A percentile compares a stretch with the other conserved stretches of the same genome.
These are phyloP conservation scores for Termitomyces sp. DNA, from an alignment of 768 basidiomycete species.

Conservation along the genomic window DNA sequence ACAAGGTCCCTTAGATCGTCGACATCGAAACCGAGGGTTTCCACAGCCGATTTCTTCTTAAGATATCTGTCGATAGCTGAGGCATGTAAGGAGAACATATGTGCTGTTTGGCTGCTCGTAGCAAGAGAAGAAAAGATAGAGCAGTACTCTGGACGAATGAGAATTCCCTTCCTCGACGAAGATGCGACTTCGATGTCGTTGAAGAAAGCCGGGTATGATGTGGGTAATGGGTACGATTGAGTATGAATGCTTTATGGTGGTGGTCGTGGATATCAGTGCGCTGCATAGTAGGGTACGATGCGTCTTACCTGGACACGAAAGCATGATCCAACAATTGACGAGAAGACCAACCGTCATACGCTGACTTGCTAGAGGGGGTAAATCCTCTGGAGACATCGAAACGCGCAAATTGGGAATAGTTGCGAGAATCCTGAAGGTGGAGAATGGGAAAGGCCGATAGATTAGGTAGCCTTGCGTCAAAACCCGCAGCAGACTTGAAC, in stretches of 20 bases:
- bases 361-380: conserved; percentile 25
- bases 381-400: conserved; percentile 61
- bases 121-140: conserved; percentile 41
- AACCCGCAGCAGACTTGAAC: conserved; percentile 24
- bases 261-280: background rate
- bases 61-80: conserved; percentile 39
- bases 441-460: conserved; percentile 30
- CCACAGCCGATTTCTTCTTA: conserved; percentile 30
- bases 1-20: conserved; percentile 56
- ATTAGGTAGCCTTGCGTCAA: conserved; percentile 25
- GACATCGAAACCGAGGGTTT: conserved; percentile 35
- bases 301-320: conserved; percentile 32
- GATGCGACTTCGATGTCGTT: conserved; percentile 12
- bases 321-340: conserved; percentile 23
- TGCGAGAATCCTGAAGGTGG: conserved; percentile 6
- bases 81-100: conserved; percentile 48
- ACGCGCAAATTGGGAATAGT: conserved; percentile 29
- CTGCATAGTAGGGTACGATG: conserved; percentile 5
- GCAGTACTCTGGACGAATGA: conserved; percentile 12
- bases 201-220: conserved; percentile 52
- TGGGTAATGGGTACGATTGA: conserved; percentile 52
- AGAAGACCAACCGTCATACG: conserved; percentile 35
- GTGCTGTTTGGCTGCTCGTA: conserved; percentile 32
- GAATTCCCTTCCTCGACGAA: conserved; percentile 7
- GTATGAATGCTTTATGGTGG: conserved; percentile 34